phyloP scores from a whole-genome alignment of 2,329 filamentous ascomycete species.

The Talaromyces sp. region DNA sequence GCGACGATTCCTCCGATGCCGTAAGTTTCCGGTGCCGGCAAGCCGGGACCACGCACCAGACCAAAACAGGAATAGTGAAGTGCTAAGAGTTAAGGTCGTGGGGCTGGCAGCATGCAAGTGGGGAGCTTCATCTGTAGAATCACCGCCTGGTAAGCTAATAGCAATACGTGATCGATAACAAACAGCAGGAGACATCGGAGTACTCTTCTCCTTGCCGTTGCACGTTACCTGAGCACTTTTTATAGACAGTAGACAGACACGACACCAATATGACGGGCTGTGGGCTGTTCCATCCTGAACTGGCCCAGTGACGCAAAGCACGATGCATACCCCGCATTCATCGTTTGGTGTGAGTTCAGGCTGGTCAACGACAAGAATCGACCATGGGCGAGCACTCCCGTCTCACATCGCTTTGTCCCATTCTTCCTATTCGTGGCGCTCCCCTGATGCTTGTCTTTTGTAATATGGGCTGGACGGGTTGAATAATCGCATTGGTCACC shows the following conservation, averaged over 20 bases:
- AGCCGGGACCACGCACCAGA: neutral
- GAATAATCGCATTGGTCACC: conserved; percentile 8
- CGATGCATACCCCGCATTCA: conserved; percentile 18
- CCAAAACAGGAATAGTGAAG: neutral
- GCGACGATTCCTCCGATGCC: neutral
- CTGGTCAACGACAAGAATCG: neutral
- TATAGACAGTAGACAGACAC: neutral
- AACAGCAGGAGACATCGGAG: neutral
- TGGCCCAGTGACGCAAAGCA: conserved; percentile 13
- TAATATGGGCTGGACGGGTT: neutral
- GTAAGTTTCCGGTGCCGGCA: conserved; percentile 11
- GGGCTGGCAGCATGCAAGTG: conserved; percentile 12
- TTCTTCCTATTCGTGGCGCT: neutral
- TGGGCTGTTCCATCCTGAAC: neutral
- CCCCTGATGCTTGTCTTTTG: neutral
- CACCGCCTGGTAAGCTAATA: neutral
- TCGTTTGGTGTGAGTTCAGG: conserved; percentile 1
- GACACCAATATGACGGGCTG: too few relatives aligned
- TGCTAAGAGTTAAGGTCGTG: conserved; percentile 14
- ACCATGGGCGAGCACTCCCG: neutral
- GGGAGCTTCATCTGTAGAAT: conserved; percentile 11
- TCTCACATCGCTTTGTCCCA: neutral
- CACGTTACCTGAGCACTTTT: too few relatives aligned
- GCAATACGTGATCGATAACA: conserved; percentile 2
- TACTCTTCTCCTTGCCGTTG: neutral